phyloP scores from a whole-genome alignment of 176 grass and related monocot species.

The Thinopyrum elongatum region DNA sequence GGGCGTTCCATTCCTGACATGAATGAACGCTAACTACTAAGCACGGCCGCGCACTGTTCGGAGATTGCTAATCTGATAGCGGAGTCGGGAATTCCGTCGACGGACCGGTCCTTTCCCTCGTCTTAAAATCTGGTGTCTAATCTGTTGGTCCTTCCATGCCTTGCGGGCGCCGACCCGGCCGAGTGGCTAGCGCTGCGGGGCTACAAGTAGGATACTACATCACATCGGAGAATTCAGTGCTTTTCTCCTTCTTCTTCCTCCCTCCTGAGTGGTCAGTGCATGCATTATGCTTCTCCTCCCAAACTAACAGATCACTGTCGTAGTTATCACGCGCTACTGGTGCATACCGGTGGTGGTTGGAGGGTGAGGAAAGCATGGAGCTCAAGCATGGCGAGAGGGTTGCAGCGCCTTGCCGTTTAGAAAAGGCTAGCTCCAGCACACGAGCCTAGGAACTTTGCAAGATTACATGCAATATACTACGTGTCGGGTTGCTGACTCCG shows the following conservation, averaged over 20 bases:
- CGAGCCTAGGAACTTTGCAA: not conserved
- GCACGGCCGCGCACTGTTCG: not conserved
- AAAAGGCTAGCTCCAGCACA: not conserved
- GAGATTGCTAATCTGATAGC: not conserved
- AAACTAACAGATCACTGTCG: slow-evolving; percentile 7
- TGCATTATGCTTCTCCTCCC: not conserved
- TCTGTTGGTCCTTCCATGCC: not conserved
- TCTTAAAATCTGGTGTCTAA: not conserved
- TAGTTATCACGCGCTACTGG: slow-evolving; percentile 22
- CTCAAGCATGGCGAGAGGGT: not conserved
- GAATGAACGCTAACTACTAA: slow-evolving; percentile 33
- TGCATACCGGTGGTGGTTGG: slow-evolving; percentile 41
- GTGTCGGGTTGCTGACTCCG: not conserved
- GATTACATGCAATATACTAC: no score
- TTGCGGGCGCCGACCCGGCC: not conserved
- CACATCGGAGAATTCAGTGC: slow-evolving; percentile 2
- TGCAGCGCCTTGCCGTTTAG: not conserved
- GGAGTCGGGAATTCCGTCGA: not conserved
- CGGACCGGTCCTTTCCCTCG: not conserved
- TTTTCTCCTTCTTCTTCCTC: not conserved
- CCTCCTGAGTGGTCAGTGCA: not conserved
- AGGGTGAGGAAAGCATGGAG: slow-evolving; percentile 16
- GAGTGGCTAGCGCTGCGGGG: not conserved
- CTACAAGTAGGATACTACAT: slow-evolving; percentile 7
- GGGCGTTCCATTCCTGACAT: slow-evolving; percentile 29